Percentiles rank a stretch among this genome's conserved stretches.
Conservation (phyloP, 192 early-diverging fungal genomes). For the Gryganskiella cystojenkinii region DNA sequence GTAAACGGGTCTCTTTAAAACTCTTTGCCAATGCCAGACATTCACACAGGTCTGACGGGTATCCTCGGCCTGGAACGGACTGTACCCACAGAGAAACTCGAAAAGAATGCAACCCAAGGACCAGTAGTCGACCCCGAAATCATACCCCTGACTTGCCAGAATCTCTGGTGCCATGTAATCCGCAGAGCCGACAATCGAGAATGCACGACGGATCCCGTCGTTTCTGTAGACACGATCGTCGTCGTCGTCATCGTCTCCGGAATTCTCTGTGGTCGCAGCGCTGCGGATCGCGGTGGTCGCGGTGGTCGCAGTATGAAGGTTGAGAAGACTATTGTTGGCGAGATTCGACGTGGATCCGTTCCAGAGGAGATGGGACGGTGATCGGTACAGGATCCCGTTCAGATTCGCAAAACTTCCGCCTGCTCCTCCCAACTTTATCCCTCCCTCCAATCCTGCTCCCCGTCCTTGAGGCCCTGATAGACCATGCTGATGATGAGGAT, state of each 20-base stretch:
- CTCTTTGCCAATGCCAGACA: slow-evolving; percentile 83
- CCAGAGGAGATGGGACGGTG: slow-evolving; percentile 32
- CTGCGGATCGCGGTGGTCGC: neutral
- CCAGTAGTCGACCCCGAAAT: slow-evolving; percentile 83
- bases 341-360: slow-evolving; percentile 19
- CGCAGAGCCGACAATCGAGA: slow-evolving; percentile 87
- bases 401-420: slow-evolving; percentile 44
- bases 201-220: slow-evolving; percentile 71
- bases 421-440: slow-evolving; percentile 8
- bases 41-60: slow-evolving; percentile 83
- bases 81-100: slow-evolving; percentile 75
- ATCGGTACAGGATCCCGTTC: slow-evolving; percentile 40
- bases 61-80: slow-evolving; percentile 80
- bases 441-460: slow-evolving; percentile 5
- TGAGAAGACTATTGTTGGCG: slow-evolving; percentile 30
- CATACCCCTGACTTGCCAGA: slow-evolving; percentile 71
- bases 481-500: neutral
- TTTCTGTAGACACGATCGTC: slow-evolving; percentile 26
- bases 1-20: slow-evolving; percentile 84
- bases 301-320: slow-evolving; percentile 2
- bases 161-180: slow-evolving; percentile 93
- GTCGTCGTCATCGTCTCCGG: neutral
- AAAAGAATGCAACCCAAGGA: slow-evolving; percentile 83
- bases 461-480: too few relatives aligned
- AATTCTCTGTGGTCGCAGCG: neutral